Evolutionary conservation across 2,329 filamentous ascomycete genomes (phyloP).

Genomic region (Pseudogymnoascus pannorum): DNA sequence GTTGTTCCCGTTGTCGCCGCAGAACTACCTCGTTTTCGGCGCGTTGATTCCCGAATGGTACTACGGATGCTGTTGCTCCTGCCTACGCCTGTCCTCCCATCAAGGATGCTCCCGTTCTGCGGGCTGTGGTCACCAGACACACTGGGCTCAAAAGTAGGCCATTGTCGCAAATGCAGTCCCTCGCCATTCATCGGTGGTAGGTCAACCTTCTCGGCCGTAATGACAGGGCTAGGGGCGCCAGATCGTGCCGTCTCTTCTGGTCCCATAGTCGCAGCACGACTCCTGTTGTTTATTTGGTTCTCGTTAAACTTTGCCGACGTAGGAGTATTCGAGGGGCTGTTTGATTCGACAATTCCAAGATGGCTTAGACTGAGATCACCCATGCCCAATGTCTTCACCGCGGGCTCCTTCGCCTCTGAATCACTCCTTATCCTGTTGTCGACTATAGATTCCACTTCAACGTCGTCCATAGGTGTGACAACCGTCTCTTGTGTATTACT

Average conservation of each 20-base stretch:
- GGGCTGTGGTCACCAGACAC: conserved; percentile 55
- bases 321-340: conserved; percentile 47
- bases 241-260: conserved; percentile 18
- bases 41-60: conserved; percentile 40
- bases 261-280: conserved; percentile 20
- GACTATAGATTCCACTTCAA: conserved; percentile 27
- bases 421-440: conserved; percentile 26
- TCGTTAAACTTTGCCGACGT: conserved; percentile 50
- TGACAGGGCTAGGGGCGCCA: conserved; percentile 1
- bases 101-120: conserved; percentile 56
- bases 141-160: conserved; percentile 44
- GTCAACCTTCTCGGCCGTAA: conserved; percentile 19
- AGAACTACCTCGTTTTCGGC: conserved; percentile 78
- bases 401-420: conserved; percentile 56
- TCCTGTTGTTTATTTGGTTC: conserved; percentile 16
- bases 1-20: conserved; percentile 48
- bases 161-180: conserved; percentile 24
- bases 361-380: conserved; percentile 87
- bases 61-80: conserved; percentile 63
- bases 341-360: conserved; percentile 66
- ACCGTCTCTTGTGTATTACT: conserved; percentile 27
- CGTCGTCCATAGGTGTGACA: conserved; percentile 16
- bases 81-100: conserved; percentile 45
- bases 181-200: conserved; percentile 18
- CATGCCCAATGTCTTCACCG: conserved; percentile 80